Base-by-base conservation (phyloP, 148 eudicot genomes). In the Rhododendron griersonianum region DNA sequence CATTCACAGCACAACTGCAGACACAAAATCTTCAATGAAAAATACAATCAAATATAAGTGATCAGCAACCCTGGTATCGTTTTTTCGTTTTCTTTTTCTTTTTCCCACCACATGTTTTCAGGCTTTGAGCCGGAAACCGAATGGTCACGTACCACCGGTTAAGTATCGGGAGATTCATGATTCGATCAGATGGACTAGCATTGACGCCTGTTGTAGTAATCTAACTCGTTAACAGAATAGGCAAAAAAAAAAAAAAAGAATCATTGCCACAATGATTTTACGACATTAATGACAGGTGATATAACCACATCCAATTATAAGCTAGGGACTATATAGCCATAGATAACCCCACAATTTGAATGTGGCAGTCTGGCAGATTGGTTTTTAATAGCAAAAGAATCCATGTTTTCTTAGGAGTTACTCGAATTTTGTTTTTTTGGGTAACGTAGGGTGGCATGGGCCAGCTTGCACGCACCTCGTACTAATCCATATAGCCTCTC, bases 1-100 rank as follows among this genome's bases (percentile, higher is more conserved):
- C 89, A 59, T 89, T 87, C 67, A 92, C 88, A 30, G 86, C 84
- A 71, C 83, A 81, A 0, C 94, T 92, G 41, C 81, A 86, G 23
- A 8, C 21, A 84, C 1, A 10, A 44, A 78, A 84, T 4, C 37
- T 63, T 23, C 3, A 35, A 55, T 30, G 2, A 7, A 25, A 65
- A 65, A 10, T 39, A 5, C 44, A 21, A 61, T 7, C n/a, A 61
- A 61, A 61, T 39, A 61, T 21, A 61, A 61, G 19, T 55, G 61
- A 55, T 1, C 59, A 50, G 11, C 45, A 41, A 41, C 45, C 57
- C 14, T 11, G 57, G 57, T 51, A 11, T 51, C 57, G 18, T 41
- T 41, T 55, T 55, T 4, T 55, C 5, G 5, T 0, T 16, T 4
- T 4, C 4, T 15, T 41, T 5, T 41, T 41, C 5, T 41, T 41